These are phyloP conservation scores for Paracorniculantispora psalliotae DNA, from an alignment of 2,329 filamentous ascomycete species.

Conservation along the genomic window DNA sequence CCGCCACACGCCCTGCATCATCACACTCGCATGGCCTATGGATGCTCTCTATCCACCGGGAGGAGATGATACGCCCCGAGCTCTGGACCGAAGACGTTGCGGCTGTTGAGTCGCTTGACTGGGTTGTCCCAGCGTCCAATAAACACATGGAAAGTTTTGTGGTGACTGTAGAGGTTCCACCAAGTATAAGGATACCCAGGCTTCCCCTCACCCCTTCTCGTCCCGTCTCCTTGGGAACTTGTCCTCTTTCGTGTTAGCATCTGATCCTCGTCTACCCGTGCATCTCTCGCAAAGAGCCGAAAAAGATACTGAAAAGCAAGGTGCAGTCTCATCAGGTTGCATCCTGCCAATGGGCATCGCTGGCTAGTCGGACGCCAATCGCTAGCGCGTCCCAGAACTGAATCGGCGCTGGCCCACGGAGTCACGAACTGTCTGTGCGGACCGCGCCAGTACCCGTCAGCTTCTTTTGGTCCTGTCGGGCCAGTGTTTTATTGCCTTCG, in stretches of 20 bases:
- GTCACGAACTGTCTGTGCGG: constrained; percentile 6
- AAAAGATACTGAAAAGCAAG: not conserved
- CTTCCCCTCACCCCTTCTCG: no score
- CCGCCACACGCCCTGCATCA: not conserved
- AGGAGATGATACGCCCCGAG: not conserved
- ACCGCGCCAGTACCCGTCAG: not conserved
- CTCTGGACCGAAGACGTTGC: no score
- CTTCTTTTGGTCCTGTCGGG: not conserved
- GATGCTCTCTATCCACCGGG: not conserved
- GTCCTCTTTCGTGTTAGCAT: no score
- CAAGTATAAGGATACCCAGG: no score
- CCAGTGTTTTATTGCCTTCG: constrained; percentile 1
- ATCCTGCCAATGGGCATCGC: not conserved
- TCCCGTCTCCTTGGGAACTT: no score
- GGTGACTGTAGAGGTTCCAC: no score
- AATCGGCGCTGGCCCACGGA: not conserved
- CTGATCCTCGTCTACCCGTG: no score
- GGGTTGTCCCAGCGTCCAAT: no score
- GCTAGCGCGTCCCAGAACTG: not conserved
- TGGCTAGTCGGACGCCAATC: not conserved
- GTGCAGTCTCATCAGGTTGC: not conserved
- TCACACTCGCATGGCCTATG: not conserved
- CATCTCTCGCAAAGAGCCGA: no score
- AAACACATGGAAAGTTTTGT: no score
- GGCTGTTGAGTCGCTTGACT: no score